A percentile compares a stretch with the other conserved stretches of the same genome.
These are phyloP conservation scores for Sphaerulina populicola DNA, from an alignment of 2,329 filamentous ascomycete genomes.

Conservation along the genomic window DNA sequence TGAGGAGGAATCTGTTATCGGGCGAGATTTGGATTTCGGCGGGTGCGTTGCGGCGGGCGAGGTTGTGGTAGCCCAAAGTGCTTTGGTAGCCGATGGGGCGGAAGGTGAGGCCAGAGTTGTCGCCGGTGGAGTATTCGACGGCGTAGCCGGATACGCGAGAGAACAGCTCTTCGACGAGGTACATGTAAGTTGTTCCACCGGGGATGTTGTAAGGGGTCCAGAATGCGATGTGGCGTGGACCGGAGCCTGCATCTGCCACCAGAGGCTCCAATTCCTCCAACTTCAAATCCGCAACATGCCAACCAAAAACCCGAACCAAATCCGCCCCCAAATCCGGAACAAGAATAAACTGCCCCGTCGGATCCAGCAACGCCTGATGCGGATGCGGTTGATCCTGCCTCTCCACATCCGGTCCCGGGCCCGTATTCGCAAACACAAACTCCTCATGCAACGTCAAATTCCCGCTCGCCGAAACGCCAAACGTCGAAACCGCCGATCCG, in stretches of 20 bases:
- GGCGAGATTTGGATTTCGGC: slow-evolving; percentile 48
- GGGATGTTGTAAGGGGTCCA: slow-evolving; percentile 28
- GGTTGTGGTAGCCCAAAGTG: slow-evolving; percentile 41
- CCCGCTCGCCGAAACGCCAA: slow-evolving; percentile 44
- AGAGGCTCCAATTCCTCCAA: slow-evolving; percentile 26
- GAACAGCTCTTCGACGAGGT: slow-evolving; percentile 43
- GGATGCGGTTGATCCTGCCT: slow-evolving; percentile 33
- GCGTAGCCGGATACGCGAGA: slow-evolving; percentile 45
- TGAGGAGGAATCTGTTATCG: slow-evolving; percentile 53
- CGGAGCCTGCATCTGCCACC: slow-evolving; percentile 24
- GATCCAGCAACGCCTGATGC: slow-evolving; percentile 34
- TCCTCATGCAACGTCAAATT: slow-evolving; percentile 35
- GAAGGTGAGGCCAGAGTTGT: slow-evolving; percentile 41
- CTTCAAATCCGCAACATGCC: slow-evolving; percentile 22
- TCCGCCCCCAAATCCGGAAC: slow-evolving; percentile 35
- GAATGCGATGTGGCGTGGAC: slow-evolving; percentile 34
- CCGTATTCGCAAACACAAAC: slow-evolving; percentile 23
- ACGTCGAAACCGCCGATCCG: slow-evolving; percentile 35
- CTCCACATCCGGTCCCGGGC: slow-evolving; percentile 26
- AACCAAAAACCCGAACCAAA: slow-evolving; percentile 31
- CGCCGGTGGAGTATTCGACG: slow-evolving; percentile 36
- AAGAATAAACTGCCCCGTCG: slow-evolving; percentile 34
- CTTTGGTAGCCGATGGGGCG: slow-evolving; percentile 38
- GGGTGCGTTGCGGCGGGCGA: slow-evolving; percentile 44
- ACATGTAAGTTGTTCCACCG: slow-evolving; percentile 30